Percentiles rank a stretch among this genome's conserved stretches.
Evolutionary conservation across 331 rosid species (phyloP).

Genomic region (Cydonia oblonga): DNA sequence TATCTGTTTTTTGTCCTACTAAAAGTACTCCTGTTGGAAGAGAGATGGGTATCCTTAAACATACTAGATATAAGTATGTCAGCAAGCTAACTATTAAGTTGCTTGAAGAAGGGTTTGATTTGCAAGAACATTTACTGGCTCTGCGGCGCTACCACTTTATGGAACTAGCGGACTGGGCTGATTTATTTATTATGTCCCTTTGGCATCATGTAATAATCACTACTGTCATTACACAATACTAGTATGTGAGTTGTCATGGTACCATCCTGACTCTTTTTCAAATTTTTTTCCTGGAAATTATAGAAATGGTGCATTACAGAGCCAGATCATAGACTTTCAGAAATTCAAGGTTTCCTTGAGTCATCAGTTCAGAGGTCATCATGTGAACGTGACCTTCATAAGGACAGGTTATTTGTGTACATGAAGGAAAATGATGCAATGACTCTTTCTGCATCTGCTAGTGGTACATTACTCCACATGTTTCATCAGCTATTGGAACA

Average conservation of each 20-base stretch:
- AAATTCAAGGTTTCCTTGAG: constrained; percentile 85
- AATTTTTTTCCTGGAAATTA: constrained; percentile 27
- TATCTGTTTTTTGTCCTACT: not conserved
- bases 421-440: constrained; percentile 55
- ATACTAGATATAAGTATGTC: constrained; percentile 66
- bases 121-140: constrained; percentile 81
- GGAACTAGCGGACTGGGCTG: constrained; percentile 98
- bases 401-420: constrained; percentile 77
- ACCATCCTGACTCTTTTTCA: constrained; percentile 11
- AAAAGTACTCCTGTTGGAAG: constrained; percentile 6
- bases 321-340: constrained; percentile 69
- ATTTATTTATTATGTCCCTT: constrained; percentile 79
- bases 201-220: constrained; percentile 62
- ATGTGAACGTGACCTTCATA: constrained; percentile 62
- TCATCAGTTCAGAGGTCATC: constrained; percentile 89
- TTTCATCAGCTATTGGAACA: not conserved
- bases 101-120: constrained; percentile 80
- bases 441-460: constrained; percentile 58
- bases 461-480: constrained; percentile 29
- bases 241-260: not conserved
- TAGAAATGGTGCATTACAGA: constrained; percentile 80
- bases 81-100: constrained; percentile 81
- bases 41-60: constrained; percentile 35
- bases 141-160: constrained; percentile 80
- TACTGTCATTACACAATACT: not conserved